Conservation (phyloP, 441 rosid species). For the Arabidopsis hybrid region DNA sequence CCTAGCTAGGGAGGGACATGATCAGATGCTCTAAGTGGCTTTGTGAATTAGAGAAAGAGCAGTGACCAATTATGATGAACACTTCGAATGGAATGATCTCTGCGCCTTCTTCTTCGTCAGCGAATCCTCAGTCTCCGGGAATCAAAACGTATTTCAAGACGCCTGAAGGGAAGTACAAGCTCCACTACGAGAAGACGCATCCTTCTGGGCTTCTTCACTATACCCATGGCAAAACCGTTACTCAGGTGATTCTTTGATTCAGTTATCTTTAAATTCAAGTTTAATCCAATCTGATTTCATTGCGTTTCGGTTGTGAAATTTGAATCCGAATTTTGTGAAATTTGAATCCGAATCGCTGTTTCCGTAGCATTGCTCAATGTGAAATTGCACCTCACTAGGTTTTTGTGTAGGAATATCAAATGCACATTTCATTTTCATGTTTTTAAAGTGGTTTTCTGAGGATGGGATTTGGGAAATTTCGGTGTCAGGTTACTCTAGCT, state of each 20-base stretch:
- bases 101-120: conserved; percentile 50
- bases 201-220: conserved; percentile 95
- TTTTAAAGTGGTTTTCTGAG: neutral
- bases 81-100: conserved; percentile 87
- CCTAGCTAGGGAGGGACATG: conserved; percentile 52
- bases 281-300: conserved; percentile 11
- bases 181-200: conserved; percentile 91
- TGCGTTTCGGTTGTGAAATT: neutral
- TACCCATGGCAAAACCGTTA: conserved; percentile 92
- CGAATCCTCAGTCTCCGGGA: conserved; percentile 83
- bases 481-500: conserved; percentile 4
- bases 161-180: conserved; percentile 96
- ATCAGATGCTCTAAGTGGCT: conserved; percentile 58
- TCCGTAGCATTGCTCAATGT: neutral
- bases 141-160: conserved; percentile 96
- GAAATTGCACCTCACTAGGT: neutral
- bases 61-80: conserved; percentile 61
- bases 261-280: neutral
- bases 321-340: neutral
- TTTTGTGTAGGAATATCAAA: neutral
- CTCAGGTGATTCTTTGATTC: conserved; percentile 66
- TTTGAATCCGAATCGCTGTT: neutral
- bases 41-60: conserved; percentile 32
- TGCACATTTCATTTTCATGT: neutral
- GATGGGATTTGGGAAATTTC: neutral